Percentiles rank a stretch among this genome's conserved stretches.
Evolutionary conservation across 1,284 basidiomycete genomes (phyloP).

Genomic region (Tylopilus sp.): DNA sequence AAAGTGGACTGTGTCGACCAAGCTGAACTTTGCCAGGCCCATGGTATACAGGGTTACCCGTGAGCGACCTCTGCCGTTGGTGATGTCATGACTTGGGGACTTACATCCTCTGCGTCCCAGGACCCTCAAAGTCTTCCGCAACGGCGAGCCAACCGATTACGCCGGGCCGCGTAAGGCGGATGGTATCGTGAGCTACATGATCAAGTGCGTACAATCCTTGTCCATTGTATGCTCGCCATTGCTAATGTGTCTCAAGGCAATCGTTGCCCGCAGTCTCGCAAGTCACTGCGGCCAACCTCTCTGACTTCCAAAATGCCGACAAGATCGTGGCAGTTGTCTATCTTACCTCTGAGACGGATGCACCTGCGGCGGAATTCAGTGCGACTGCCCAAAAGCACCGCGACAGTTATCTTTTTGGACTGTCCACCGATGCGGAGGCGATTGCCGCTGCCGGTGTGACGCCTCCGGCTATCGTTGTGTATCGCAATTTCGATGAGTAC

Average conservation of each 20-base stretch:
- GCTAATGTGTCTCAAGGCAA: slow-evolving; percentile 56
- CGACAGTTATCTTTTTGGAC: slow-evolving; percentile 92
- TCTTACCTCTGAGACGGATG: slow-evolving; percentile 63
- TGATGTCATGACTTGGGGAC: background rate
- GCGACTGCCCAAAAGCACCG: slow-evolving; percentile 83
- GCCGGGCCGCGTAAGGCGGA: slow-evolving; percentile 90
- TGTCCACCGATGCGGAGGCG: slow-evolving; percentile 68
- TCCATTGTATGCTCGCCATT: background rate
- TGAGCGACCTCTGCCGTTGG: slow-evolving; percentile 40
- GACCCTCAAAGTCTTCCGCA: slow-evolving; percentile 88
- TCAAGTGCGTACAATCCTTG: slow-evolving; percentile 66
- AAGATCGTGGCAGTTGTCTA: slow-evolving; percentile 90
- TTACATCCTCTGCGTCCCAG: slow-evolving; percentile 34
- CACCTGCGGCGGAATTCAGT: slow-evolving; percentile 71
- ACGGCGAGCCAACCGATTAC: slow-evolving; percentile 80
- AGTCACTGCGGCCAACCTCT: slow-evolving; percentile 72
- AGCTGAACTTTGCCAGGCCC: slow-evolving; percentile 79
- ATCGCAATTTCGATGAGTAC: slow-evolving; percentile 92
- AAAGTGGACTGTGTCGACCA: slow-evolving; percentile 96
- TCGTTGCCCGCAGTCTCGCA: slow-evolving; percentile 90
- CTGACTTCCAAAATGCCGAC: slow-evolving; percentile 88
- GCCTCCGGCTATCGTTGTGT: slow-evolving; percentile 85
- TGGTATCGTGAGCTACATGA: slow-evolving; percentile 97
- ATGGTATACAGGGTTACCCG: slow-evolving; percentile 92
- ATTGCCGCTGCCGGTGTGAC: slow-evolving; percentile 70